Percentiles rank a stretch among this genome's conserved stretches.
Conservation (phyloP, 106 monocot species). For the Triglochin maritima region DNA sequence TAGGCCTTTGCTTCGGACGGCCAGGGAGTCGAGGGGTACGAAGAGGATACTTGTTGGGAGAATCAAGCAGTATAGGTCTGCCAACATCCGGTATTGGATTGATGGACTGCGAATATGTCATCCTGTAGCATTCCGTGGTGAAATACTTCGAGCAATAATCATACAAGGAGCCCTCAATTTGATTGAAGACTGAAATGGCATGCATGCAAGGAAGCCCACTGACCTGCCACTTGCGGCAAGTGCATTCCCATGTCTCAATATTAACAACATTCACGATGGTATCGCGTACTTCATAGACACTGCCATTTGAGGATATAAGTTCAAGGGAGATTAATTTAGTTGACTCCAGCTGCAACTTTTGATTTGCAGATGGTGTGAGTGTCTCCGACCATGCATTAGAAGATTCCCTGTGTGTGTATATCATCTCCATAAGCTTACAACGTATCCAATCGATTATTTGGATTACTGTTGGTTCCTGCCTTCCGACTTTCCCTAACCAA, state of each 20-base stretch:
- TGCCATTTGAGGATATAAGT: conserved; percentile 33
- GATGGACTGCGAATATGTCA: conserved; percentile 63
- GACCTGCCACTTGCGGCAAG: conserved; percentile 79
- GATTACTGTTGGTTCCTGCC: conserved; percentile 67
- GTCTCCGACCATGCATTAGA: conserved; percentile 66
- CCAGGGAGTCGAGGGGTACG: conserved; percentile 55
- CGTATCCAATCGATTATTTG: conserved; percentile 81
- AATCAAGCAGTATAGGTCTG: conserved; percentile 28
- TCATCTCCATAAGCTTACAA: conserved; percentile 93
- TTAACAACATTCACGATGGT: conserved; percentile 33
- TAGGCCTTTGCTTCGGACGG: conserved; percentile 73
- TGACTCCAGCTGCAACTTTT: conserved; percentile 55
- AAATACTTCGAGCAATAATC: conserved; percentile 82
- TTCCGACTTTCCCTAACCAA: conserved; percentile 49
- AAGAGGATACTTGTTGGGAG: conserved; percentile 26
- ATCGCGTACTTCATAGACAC: conserved; percentile 56
- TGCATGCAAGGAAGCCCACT: conserved; percentile 76
- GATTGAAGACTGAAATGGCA: conserved; percentile 66
- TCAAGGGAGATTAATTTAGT: conserved; percentile 32
- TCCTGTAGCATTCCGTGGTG: conserved; percentile 46
- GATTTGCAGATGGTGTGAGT: conserved; percentile 49
- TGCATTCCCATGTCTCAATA: conserved; percentile 76
- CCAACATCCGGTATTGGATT: conserved; percentile 82
- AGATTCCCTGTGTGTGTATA: conserved; percentile 53
- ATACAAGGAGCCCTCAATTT: conserved; percentile 26